phyloP scores from a whole-genome alignment of 805 yeast genomes.

The Kuraishia cidri region DNA sequence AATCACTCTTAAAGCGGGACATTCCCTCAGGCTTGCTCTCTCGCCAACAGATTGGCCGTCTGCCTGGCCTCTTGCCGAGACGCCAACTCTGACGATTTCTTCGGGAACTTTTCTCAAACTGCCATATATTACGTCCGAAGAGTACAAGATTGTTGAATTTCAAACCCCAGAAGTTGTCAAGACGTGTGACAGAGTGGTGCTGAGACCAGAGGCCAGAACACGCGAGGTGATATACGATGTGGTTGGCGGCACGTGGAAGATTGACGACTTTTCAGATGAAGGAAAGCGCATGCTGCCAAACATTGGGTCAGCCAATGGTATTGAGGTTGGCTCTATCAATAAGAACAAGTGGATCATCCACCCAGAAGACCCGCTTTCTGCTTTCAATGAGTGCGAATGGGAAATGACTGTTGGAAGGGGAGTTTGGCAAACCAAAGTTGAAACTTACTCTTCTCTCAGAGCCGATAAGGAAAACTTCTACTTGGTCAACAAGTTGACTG shows the following conservation, averaged over 20 bases:
- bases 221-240: too few species aligned
- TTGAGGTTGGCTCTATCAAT: constrained; percentile 29
- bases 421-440: constrained; percentile 26
- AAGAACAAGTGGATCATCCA: constrained; percentile 27
- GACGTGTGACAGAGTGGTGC: constrained; percentile 16
- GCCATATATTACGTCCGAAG: constrained; percentile 11
- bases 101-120: constrained; percentile 21
- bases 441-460: constrained; percentile 19
- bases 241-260: constrained; percentile 22
- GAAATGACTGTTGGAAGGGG: constrained; percentile 31
- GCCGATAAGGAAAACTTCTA: constrained; percentile 22
- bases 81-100: constrained; percentile 23
- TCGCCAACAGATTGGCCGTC: constrained; percentile 41
- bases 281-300: constrained; percentile 24
- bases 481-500: constrained; percentile 21
- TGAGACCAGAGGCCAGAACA: constrained; percentile 13
- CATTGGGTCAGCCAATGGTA: constrained; percentile 22
- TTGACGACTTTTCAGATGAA: constrained; percentile 24
- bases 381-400: constrained; percentile 28
- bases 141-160: constrained; percentile 15
- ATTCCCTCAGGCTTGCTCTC: constrained; percentile 27
- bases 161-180: constrained; percentile 18
- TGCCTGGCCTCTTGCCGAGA: constrained; percentile 34
- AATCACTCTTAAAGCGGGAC: constrained; percentile 24
- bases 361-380: constrained; percentile 27